Percentiles rank a stretch among this genome's conserved stretches.
These are phyloP conservation scores for Cymbidium sinense DNA, from an alignment of 106 monocot genomes.

Conservation along the genomic window DNA sequence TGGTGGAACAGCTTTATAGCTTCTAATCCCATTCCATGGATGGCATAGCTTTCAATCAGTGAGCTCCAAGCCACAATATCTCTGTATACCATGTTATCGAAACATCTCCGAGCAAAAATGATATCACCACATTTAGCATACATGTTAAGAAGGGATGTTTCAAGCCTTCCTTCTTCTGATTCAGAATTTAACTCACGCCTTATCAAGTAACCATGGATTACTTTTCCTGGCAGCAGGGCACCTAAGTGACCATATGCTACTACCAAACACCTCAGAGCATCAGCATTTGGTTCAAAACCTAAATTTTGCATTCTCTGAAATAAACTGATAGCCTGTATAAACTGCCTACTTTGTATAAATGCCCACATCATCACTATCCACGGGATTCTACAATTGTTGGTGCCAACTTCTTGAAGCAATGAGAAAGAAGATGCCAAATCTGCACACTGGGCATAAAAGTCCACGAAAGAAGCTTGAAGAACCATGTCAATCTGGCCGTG, in stretches of 20 bases:
- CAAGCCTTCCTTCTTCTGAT: background rate
- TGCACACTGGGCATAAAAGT: slow-evolving; percentile 53
- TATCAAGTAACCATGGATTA: slow-evolving; percentile 34
- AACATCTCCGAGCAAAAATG: slow-evolving; percentile 33
- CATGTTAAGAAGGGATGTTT: slow-evolving; percentile 45
- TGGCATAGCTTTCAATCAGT: slow-evolving; percentile 47
- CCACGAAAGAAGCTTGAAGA: slow-evolving; percentile 26
- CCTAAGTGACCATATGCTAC: slow-evolving; percentile 22
- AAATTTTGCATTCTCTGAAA: slow-evolving; percentile 18
- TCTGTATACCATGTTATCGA: slow-evolving; percentile 28
- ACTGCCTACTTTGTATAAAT: slow-evolving; percentile 21
- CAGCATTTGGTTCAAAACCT: slow-evolving; percentile 14
- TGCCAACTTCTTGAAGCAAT: slow-evolving; percentile 33
- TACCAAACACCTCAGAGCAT: slow-evolving; percentile 23
- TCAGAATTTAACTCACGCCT: slow-evolving; percentile 13
- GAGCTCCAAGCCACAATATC: slow-evolving; percentile 54
- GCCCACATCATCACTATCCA: slow-evolving; percentile 41
- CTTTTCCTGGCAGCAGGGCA: slow-evolving; percentile 25
- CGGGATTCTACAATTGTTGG: background rate
- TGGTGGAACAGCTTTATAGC: slow-evolving; percentile 38
- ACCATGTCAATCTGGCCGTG: slow-evolving; percentile 30
- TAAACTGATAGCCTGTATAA: slow-evolving; percentile 20
- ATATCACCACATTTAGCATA: slow-evolving; percentile 44
- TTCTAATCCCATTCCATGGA: slow-evolving; percentile 39
- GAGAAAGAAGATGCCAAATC: slow-evolving; percentile 17